Evolutionary conservation across 139 green algal species (phyloP), one percentile per base, ranked within the genome.

Genomic region (Helicosporidium sp.): DNA sequence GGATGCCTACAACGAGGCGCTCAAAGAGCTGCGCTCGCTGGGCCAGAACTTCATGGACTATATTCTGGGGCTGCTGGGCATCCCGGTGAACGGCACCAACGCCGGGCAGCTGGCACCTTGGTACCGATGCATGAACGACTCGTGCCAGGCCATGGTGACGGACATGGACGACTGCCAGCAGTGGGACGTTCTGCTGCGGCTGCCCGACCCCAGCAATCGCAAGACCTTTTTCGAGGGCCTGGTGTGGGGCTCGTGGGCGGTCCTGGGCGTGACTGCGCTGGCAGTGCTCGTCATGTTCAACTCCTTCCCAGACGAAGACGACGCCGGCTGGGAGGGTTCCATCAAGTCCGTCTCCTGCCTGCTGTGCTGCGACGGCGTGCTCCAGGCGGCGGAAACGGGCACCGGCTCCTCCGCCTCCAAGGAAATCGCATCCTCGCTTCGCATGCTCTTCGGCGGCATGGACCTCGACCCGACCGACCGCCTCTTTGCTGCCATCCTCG

Each of bases 391-490:
- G 3, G 37, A 48, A 7, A 54, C 43, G 15, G 46, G 34, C 22
- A 22, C 17, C 28, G 41, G 43, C 2, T n/a, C 4, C 8, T 34
- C 43, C 25, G 52, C 52, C 16, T 31, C 52, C 42, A 52, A 43
- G 0, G 59, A 59, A 15, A 51, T 67, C 6, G 59, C 45, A 10
- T 26, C 45, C 34, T 60, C 44, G 4, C 26, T 67, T 5, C 43
- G 53, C 34, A 19, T 52, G 28, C 24, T 67, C 12, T 58, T 67
- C 28, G 59, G 59, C 24, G 53, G 51, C 22, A 60, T 61, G 8
- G 59, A 67, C 33, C 29, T 67, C 25, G 59, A 67, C 41, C 40
- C 53, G 19, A 58, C 59, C n/a, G n/a, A n/a, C n/a, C n/a, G n/a
- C n/a, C n/a, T n/a, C n/a, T n/a, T n/a, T n/a, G n/a, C n/a, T n/a